These are phyloP conservation scores for Cryphonectria nitschkei DNA, from an alignment of 2,329 filamentous ascomycete genomes.

Conservation along the genomic window DNA sequence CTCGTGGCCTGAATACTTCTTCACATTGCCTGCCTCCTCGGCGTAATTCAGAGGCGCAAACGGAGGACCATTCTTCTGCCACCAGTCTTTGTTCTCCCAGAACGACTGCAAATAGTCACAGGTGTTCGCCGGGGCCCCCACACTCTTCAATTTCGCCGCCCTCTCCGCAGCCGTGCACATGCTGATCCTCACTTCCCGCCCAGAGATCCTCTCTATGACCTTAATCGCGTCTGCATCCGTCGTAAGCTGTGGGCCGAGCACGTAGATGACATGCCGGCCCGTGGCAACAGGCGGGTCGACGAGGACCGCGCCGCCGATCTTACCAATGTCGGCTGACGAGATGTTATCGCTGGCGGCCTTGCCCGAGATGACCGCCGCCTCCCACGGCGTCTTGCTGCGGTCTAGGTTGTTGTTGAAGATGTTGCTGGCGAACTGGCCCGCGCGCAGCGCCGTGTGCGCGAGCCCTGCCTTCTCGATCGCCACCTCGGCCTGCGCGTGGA, in stretches of 20 bases:
- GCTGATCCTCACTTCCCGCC: slow-evolving; percentile 30
- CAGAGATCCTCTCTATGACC: slow-evolving; percentile 37
- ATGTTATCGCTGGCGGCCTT: slow-evolving; percentile 47
- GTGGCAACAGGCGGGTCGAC: slow-evolving; percentile 36
- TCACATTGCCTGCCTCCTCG: neutral
- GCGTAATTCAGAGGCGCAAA: neutral
- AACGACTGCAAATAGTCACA: neutral
- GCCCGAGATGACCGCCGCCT: slow-evolving; percentile 35
- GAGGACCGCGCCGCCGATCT: slow-evolving; percentile 45
- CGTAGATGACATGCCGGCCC: slow-evolving; percentile 38
- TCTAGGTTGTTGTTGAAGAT: slow-evolving; percentile 27
- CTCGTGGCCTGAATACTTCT: neutral
- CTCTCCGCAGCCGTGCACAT: neutral
- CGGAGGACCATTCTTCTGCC: neutral
- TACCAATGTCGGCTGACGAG: slow-evolving; percentile 48
- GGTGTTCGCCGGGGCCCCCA: neutral
- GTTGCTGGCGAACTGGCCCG: slow-evolving; percentile 51
- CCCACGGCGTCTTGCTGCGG: slow-evolving; percentile 30
- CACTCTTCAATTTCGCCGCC: neutral
- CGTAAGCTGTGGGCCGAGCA: slow-evolving; percentile 43
- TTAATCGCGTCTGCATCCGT: slow-evolving; percentile 27
- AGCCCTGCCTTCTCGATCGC: slow-evolving; percentile 46
- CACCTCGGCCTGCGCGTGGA: slow-evolving; percentile 50
- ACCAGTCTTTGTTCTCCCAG: neutral
- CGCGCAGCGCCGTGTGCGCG: slow-evolving; percentile 42